These are phyloP conservation scores for Galeopsis tetrahit DNA, from an alignment of 257 asterid species.

Conservation along the genomic window DNA sequence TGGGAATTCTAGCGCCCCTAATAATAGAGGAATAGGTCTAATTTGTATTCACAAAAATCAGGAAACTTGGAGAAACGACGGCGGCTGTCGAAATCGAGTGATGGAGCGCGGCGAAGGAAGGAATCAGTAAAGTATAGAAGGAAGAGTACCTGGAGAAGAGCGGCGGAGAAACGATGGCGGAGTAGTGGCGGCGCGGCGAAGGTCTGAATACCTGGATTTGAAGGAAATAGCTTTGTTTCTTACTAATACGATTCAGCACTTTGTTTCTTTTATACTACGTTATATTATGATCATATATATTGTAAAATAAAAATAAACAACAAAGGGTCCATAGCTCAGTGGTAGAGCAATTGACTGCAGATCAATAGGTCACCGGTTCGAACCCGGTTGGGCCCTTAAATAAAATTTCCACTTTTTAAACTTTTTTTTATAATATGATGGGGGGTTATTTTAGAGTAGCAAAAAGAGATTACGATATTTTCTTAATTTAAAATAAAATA, in stretches of 20 bases:
- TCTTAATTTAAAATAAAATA: no score
- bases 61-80: neutral
- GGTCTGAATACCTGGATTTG: neutral
- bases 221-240: neutral
- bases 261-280: neutral
- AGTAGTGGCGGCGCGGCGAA: neutral
- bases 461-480: neutral
- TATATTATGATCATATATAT: no score
- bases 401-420: no score
- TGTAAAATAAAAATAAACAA: no score
- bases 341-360: constrained; percentile 94
- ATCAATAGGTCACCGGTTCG: constrained; percentile 83
- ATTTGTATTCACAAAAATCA: neutral
- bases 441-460: no score
- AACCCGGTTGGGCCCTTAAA: constrained; percentile 52
- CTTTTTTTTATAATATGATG: no score
- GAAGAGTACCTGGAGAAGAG: neutral
- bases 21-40: neutral
- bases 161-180: neutral
- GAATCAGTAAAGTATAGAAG: neutral
- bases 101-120: neutral
- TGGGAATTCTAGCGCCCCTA: neutral
- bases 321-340: constrained; percentile 86
- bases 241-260: neutral
- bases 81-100: neutral